phyloP scores from a whole-genome alignment of 2,329 filamentous ascomycete species.

The Scedosporium aurantiacum region DNA sequence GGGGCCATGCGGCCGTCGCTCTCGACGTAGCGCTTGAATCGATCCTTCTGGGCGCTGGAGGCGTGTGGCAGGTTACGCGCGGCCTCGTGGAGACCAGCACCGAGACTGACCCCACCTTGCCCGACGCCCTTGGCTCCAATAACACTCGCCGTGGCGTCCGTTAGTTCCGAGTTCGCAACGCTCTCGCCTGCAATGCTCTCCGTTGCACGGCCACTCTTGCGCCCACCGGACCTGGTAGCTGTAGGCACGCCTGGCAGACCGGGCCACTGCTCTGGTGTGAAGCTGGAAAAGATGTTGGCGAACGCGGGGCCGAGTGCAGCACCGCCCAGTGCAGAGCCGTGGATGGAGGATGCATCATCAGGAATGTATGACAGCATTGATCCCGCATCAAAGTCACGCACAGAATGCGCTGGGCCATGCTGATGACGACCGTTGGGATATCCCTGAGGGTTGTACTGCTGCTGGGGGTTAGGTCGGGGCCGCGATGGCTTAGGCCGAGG shows the following conservation, averaged over 20 bases:
- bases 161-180: conserved; percentile 80
- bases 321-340: conserved; percentile 81
- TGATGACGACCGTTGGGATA: conserved; percentile 25
- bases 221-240: conserved; percentile 52
- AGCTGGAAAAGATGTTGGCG: conserved; percentile 90
- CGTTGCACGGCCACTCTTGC: conserved; percentile 54
- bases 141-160: conserved; percentile 70
- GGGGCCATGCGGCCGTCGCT: conserved; percentile 60
- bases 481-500: conserved; percentile 87
- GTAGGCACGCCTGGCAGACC: conserved; percentile 55
- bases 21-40: conserved; percentile 89
- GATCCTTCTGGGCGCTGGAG: conserved; percentile 43
- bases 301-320: conserved; percentile 65
- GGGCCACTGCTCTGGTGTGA: conserved; percentile 81
- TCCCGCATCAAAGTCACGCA: conserved; percentile 59
- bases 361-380: conserved; percentile 94
- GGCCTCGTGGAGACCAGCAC: conserved; percentile 63
- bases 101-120: conserved; percentile 80
- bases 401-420: conserved; percentile 12
- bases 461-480: conserved; percentile 46
- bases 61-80: conserved; percentile 45
- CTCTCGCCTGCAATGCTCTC: conserved; percentile 86
- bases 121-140: conserved; percentile 64
- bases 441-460: conserved; percentile 48
- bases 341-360: conserved; percentile 92